These are phyloP conservation scores for Neckera pumila DNA, from an alignment of 225 moss, liverwort and hornwort species.

Conservation along the genomic window DNA sequence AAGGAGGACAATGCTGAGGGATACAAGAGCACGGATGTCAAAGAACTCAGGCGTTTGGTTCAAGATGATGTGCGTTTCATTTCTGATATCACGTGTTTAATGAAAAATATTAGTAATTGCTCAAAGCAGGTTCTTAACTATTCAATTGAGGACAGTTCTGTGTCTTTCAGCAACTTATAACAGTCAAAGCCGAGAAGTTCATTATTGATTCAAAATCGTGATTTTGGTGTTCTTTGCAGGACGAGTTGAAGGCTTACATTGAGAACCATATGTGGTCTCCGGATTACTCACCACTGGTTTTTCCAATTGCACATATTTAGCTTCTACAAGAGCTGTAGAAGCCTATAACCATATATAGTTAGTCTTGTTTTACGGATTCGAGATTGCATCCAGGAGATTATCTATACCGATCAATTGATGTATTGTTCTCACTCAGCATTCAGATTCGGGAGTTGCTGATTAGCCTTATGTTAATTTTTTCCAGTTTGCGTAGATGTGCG, in stretches of 20 bases:
- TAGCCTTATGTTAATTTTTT: neutral
- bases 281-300: slow-evolving; percentile 84
- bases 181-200: neutral
- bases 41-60: slow-evolving; percentile 53
- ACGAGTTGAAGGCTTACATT: slow-evolving; percentile 32
- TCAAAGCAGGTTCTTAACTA: neutral
- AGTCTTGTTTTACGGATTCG: neutral
- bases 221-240: neutral
- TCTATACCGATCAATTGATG: neutral
- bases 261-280: slow-evolving; percentile 75
- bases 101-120: neutral
- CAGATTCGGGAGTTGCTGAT: neutral
- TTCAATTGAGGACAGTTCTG: neutral
- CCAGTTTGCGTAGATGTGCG: neutral
- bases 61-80: slow-evolving; percentile 29
- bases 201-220: neutral
- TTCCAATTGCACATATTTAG: slow-evolving; percentile 15
- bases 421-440: neutral
- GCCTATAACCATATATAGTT: neutral
- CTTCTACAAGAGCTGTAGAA: neutral
- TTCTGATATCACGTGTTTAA: neutral
- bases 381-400: neutral
- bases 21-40: slow-evolving; percentile 34
- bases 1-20: slow-evolving; percentile 77
- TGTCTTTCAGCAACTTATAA: neutral